These are phyloP conservation scores for Aspergillus cavernicola DNA, from an alignment of 495 filamentous ascomycete genomes.

Conservation along the genomic window DNA sequence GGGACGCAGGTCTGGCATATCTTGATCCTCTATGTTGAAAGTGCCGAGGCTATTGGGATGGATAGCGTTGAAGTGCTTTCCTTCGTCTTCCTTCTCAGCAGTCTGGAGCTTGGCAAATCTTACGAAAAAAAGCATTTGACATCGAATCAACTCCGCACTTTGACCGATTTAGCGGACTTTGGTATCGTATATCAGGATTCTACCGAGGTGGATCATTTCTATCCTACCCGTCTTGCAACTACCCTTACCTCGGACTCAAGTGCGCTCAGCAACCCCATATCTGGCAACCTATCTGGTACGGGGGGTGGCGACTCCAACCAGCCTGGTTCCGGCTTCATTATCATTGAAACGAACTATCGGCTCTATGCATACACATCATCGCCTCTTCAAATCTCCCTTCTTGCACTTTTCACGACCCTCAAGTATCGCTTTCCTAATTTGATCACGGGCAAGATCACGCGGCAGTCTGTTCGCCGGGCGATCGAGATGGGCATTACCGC, in stretches of 20 bases:
- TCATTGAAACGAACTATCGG: slow-evolving; percentile 98
- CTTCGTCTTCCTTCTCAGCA: slow-evolving; percentile 94
- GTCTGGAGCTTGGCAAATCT: slow-evolving; percentile 81
- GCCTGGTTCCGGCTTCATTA: slow-evolving; percentile 72
- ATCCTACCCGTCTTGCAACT: slow-evolving; percentile 90
- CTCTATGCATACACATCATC: slow-evolving; percentile 95
- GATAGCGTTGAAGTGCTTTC: slow-evolving; percentile 89
- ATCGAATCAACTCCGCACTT: slow-evolving; percentile 76
- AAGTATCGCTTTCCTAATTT: slow-evolving; percentile 87
- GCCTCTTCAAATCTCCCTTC: slow-evolving; percentile 86
- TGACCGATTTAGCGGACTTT: slow-evolving; percentile 81
- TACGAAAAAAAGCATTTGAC: slow-evolving; percentile 81
- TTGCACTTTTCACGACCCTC: slow-evolving; percentile 84
- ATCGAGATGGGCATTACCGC: slow-evolving; percentile 89
- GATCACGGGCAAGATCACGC: slow-evolving; percentile 83
- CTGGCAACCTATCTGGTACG: slow-evolving; percentile 34
- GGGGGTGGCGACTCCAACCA: slow-evolving; percentile 33
- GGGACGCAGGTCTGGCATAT: slow-evolving; percentile 97
- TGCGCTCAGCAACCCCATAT: slow-evolving; percentile 43
- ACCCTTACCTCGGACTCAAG: slow-evolving; percentile 85
- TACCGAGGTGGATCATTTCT: slow-evolving; percentile 64
- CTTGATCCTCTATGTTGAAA: slow-evolving; percentile 86
- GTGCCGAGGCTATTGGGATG: slow-evolving; percentile 72
- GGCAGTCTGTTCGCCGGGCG: slow-evolving; percentile 78
- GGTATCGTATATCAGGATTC: slow-evolving; percentile 79